Evolutionary conservation across 2,329 filamentous ascomycete genomes (phyloP).

Genomic region (Fusarium sp.): DNA sequence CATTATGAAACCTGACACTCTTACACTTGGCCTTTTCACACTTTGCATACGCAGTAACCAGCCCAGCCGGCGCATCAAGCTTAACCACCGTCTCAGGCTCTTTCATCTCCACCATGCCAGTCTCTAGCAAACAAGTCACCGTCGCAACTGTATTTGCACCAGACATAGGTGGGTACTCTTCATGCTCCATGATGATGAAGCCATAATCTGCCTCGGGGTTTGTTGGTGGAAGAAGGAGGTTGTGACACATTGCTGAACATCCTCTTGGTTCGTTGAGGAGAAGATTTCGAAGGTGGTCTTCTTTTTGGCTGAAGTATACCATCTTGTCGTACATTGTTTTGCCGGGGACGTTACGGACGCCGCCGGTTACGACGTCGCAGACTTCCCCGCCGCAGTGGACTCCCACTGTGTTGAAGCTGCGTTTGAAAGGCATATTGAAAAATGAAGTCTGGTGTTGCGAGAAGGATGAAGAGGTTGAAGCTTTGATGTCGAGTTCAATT

Average conservation of each 20-base stretch:
- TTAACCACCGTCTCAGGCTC: constrained; percentile 31
- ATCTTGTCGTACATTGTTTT: constrained; percentile 38
- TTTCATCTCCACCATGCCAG: constrained; percentile 32
- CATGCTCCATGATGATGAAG: constrained; percentile 40
- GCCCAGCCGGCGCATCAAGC: constrained; percentile 29
- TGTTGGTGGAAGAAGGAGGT: constrained; percentile 24
- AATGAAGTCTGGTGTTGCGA: fast-evolving
- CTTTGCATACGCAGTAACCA: constrained; percentile 27
- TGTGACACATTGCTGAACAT: constrained; percentile 32
- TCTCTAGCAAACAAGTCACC: constrained; percentile 25
- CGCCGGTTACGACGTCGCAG: constrained; percentile 34
- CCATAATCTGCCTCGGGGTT: constrained; percentile 35
- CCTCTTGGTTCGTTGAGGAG: constrained; percentile 33
- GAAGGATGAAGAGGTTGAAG: not conserved
- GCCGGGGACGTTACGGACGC: constrained; percentile 30
- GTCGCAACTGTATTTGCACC: constrained; percentile 34
- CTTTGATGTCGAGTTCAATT: not conserved
- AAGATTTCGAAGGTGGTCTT: constrained; percentile 26
- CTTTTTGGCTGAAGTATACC: constrained; percentile 24
- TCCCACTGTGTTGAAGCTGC: constrained; percentile 37
- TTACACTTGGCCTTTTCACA: constrained; percentile 37
- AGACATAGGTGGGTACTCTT: constrained; percentile 37
- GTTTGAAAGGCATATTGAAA: constrained; percentile 22
- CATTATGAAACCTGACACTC: constrained; percentile 32
- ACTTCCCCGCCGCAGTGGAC: constrained; percentile 36